Evolutionary conservation across 2,329 filamentous ascomycete species (phyloP).

Genomic region (Fusarium secorum): DNA sequence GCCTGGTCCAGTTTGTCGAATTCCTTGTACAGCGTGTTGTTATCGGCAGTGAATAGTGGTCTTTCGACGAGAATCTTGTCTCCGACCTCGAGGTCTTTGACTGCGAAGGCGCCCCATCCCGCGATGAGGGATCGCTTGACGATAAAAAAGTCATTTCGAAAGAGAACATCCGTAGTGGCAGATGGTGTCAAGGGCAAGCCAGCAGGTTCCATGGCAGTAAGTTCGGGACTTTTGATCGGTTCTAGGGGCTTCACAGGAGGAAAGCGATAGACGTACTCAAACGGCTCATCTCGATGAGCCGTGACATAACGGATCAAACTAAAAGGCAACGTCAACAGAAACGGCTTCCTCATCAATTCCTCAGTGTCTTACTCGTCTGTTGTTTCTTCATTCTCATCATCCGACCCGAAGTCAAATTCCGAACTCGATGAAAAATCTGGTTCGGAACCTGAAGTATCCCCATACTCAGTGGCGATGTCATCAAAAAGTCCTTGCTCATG

Average conservation of each 20-base stretch:
- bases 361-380: conserved; percentile 30
- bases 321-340: neutral
- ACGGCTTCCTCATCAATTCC: neutral
- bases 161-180: conserved; percentile 28
- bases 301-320: conserved; percentile 29
- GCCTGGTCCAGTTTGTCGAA: conserved; percentile 47
- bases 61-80: conserved; percentile 56
- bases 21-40: conserved; percentile 43
- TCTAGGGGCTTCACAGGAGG: conserved; percentile 21
- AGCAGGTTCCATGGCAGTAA: neutral
- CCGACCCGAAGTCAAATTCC: conserved; percentile 29
- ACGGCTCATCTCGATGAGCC: conserved; percentile 9
- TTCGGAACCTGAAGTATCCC: conserved; percentile 36
- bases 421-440: conserved; percentile 28
- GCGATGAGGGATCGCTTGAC: conserved; percentile 52
- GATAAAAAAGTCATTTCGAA: conserved; percentile 52
- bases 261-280: conserved; percentile 8
- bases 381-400: conserved; percentile 35
- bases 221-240: neutral
- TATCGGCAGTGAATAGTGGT: conserved; percentile 50
- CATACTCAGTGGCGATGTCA: conserved; percentile 12
- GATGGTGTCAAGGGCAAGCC: conserved; percentile 4
- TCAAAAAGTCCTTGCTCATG: conserved; percentile 2
- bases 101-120: conserved; percentile 59
- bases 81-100: conserved; percentile 46